Conservation (phyloP, 1,284 basidiomycete species). For the Heterobasidion annosum region DNA sequence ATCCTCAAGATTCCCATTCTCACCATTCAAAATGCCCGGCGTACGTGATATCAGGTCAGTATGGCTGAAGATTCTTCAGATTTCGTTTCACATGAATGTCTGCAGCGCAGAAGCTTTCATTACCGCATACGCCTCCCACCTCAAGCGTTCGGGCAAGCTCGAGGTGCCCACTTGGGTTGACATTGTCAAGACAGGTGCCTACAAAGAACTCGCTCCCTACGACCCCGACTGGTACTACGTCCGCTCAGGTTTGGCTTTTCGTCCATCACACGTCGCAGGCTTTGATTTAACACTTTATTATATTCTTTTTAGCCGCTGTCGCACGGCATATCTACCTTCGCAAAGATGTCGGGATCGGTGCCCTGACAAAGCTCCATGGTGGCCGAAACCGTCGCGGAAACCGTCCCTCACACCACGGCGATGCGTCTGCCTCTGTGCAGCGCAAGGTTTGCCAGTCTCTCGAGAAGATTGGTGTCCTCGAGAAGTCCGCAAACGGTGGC, state of each 20-base stretch:
- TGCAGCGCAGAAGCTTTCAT: slow-evolving; percentile 85
- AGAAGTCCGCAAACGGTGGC: slow-evolving; percentile 90
- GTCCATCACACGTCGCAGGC: background rate
- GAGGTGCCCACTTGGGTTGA: slow-evolving; percentile 99
- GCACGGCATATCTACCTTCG: slow-evolving; percentile 99
- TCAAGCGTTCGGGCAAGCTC: slow-evolving; percentile 95
- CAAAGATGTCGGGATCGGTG: slow-evolving; percentile 96
- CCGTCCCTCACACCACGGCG: slow-evolving; percentile 91
- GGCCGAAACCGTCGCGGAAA: slow-evolving; percentile 92
- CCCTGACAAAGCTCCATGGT: slow-evolving; percentile 95
- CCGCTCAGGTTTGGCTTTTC: slow-evolving; percentile 71
- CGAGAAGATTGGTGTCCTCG: slow-evolving; percentile 98
- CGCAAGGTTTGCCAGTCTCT: slow-evolving; percentile 92
- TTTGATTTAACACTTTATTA: background rate
- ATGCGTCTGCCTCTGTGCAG: slow-evolving; percentile 83
- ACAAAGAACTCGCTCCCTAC: slow-evolving; percentile 98
- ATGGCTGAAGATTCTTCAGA: background rate
- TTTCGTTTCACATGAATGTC: background rate
- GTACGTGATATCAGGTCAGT: slow-evolving; percentile 86
- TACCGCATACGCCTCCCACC: slow-evolving; percentile 84
- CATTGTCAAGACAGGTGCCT: slow-evolving; percentile 96
- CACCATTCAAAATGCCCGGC: slow-evolving; percentile 70
- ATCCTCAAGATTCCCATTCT: slow-evolving; percentile 32
- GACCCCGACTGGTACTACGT: slow-evolving; percentile 99
- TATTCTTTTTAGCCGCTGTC: slow-evolving; percentile 64